phyloP scores from a whole-genome alignment of 495 filamentous ascomycete species.

The Amphirosellinia nigrospora region DNA sequence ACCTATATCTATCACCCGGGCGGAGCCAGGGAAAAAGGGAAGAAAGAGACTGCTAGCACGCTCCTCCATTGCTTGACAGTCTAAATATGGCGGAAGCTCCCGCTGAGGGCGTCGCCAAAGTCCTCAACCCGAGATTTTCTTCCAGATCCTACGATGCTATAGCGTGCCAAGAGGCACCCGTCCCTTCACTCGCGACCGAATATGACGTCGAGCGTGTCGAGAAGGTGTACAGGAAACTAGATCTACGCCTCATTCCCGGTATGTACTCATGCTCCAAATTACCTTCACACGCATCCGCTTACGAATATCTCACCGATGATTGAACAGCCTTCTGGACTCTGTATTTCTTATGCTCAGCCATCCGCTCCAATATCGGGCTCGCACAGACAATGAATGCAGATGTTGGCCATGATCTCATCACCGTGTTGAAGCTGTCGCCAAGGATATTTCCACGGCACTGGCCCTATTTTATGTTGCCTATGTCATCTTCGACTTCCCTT shows the following conservation, averaged over 20 bases:
- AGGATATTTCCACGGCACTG: constrained; percentile 80
- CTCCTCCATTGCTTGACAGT: constrained; percentile 58
- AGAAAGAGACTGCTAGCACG: constrained; percentile 26
- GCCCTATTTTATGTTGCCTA: constrained; percentile 92
- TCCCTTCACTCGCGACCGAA: constrained; percentile 39
- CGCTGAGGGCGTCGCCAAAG: constrained; percentile 38
- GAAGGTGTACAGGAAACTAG: constrained; percentile 76
- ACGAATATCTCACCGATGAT: constrained; percentile 23
- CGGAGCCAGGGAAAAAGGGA: no score
- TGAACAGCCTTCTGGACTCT: constrained; percentile 82
- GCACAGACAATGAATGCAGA: constrained; percentile 87
- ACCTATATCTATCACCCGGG: background rate
- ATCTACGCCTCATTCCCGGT: constrained; percentile 81
- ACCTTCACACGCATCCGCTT: background rate
- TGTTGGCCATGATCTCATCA: constrained; percentile 69
- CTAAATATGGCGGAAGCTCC: constrained; percentile 51
- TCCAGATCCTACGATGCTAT: constrained; percentile 29
- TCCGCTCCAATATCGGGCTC: constrained; percentile 87
- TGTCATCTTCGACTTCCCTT: constrained; percentile 86
- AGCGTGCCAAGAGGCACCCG: constrained; percentile 24
- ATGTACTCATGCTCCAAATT: constrained; percentile 21
- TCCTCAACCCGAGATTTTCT: constrained; percentile 27
- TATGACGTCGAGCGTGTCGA: constrained; percentile 64
- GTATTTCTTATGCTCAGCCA: constrained; percentile 91
- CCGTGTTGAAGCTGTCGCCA: constrained; percentile 68